Evolutionary conservation across 2,329 filamentous ascomycete species (phyloP).

Genomic region (Pseudogymnoascus sp.): DNA sequence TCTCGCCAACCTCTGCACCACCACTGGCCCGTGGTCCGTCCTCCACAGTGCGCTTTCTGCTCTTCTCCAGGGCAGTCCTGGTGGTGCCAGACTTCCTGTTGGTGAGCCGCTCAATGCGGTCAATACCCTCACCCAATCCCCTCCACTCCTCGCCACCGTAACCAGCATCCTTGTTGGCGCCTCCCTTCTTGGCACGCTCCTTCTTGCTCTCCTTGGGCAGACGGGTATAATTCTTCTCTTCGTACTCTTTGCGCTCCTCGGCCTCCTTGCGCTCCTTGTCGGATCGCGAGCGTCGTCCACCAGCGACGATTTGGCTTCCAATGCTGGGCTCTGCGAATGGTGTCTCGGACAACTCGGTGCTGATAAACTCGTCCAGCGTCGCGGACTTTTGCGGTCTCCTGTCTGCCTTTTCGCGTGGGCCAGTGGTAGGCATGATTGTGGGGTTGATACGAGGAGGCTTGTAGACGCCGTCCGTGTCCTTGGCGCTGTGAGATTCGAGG

Average conservation of each 20-base stretch:
- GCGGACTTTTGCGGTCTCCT: constrained; percentile 65
- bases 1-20: constrained; percentile 60
- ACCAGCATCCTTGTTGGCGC: constrained; percentile 40
- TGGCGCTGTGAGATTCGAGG: constrained; percentile 28
- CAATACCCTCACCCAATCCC: constrained; percentile 73
- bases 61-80: constrained; percentile 64
- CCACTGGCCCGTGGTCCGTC: constrained; percentile 66
- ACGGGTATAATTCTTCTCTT: constrained; percentile 86
- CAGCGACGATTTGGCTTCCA: constrained; percentile 75
- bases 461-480: constrained; percentile 64
- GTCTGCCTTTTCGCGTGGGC: constrained; percentile 45
- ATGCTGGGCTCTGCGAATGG: constrained; percentile 84
- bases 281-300: constrained; percentile 73
- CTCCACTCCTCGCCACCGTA: constrained; percentile 95
- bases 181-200: constrained; percentile 61
- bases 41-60: constrained; percentile 70
- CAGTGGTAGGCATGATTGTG: constrained; percentile 65
- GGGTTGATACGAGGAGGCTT: constrained; percentile 82
- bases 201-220: constrained; percentile 85
- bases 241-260: constrained; percentile 73
- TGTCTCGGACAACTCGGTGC: constrained; percentile 71
- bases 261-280: constrained; percentile 69
- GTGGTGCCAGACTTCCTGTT: constrained; percentile 53
- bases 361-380: constrained; percentile 87
- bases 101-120: constrained; percentile 79